A percentile compares a stretch with the other conserved stretches of the same genome.
Evolutionary conservation across 2,329 filamentous ascomycete genomes (phyloP).

Genomic region (Talaromyces sp.): DNA sequence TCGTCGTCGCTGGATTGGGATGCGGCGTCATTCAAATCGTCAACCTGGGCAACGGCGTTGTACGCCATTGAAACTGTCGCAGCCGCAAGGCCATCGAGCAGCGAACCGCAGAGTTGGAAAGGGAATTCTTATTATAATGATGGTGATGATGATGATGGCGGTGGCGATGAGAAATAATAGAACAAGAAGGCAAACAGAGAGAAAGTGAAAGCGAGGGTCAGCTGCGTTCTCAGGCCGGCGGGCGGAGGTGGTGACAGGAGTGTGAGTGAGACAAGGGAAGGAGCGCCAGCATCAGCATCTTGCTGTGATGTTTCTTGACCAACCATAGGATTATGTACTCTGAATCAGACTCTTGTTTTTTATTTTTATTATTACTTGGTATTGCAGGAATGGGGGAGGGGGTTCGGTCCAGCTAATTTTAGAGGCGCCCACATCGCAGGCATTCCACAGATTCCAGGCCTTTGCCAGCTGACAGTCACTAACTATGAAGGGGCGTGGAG

Average conservation of each 20-base stretch:
- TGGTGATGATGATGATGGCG: neutral
- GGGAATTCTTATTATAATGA: neutral
- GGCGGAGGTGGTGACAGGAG: neutral
- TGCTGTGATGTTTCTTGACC: neutral
- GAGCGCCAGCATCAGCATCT: neutral
- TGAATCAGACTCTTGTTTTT: neutral
- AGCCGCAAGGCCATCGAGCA: constrained; percentile 5
- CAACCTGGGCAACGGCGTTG: constrained; percentile 38
- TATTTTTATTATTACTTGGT: neutral
- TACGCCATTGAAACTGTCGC: constrained; percentile 33
- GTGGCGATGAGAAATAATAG: neutral
- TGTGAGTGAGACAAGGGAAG: neutral
- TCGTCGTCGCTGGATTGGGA: constrained; percentile 27
- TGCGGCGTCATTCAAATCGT: constrained; percentile 26
- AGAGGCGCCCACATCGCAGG: neutral
- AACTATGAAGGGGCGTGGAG: neutral
- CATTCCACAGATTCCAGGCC: neutral
- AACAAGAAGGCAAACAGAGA: neutral
- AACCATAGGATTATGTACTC: neutral
- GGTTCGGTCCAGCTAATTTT: neutral
- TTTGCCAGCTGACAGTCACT: neutral
- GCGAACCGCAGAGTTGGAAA: neutral
- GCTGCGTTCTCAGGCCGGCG: neutral
- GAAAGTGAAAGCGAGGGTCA: neutral
- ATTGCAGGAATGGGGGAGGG: neutral